Conservation (phyloP, 2,329 filamentous ascomycete genomes). For the Colletotrichum sp. region DNA sequence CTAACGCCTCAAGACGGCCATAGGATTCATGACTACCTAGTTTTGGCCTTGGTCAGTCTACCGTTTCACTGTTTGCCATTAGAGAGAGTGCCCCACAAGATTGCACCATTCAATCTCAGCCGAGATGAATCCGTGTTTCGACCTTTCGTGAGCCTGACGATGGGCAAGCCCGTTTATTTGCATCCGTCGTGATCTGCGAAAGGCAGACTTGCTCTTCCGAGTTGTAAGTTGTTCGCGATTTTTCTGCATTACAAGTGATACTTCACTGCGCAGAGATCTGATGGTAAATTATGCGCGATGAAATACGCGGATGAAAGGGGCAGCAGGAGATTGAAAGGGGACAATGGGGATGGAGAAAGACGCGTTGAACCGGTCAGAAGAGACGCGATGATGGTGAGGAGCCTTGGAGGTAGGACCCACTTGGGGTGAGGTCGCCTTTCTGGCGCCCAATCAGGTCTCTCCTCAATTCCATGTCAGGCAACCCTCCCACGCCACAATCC, state of each 20-base stretch:
- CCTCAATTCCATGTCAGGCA: background rate
- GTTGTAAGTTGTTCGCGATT: background rate
- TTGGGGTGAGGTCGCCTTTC: background rate
- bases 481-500: background rate
- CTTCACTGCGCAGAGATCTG: rapidly evolving
- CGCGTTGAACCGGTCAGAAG: background rate
- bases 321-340: rapidly evolving
- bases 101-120: too few relatives aligned
- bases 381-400: background rate
- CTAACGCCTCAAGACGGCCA: background rate
- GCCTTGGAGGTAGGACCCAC: background rate
- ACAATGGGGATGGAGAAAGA: rapidly evolving
- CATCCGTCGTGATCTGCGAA: background rate
- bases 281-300: rapidly evolving
- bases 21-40: background rate
- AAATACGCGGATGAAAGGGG: rapidly evolving
- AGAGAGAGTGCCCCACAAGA: background rate
- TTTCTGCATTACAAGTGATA: background rate
- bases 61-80: background rate
- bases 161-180: background rate
- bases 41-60: background rate
- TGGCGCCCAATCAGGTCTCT: background rate
- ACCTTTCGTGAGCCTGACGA: rapidly evolving
- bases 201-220: background rate
- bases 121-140: too few relatives aligned